Conservation (phyloP, 1,139 yeast genomes). For the Geotrichum citri-aurantii region DNA sequence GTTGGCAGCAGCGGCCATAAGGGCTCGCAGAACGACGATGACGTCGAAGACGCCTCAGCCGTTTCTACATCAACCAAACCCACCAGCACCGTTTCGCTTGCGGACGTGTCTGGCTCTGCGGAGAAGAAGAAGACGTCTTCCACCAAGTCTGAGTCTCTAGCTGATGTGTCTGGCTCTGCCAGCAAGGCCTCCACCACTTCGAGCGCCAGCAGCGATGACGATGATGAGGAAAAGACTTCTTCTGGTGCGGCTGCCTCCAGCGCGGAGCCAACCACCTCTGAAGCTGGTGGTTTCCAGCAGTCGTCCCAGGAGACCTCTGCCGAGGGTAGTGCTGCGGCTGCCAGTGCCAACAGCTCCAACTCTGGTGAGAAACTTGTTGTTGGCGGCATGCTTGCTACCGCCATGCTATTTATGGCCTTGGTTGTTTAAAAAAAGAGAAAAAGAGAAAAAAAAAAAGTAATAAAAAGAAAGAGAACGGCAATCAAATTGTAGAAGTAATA, state of each 20-base stretch:
- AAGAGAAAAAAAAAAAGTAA: too few species aligned
- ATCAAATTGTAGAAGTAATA: too few species aligned
- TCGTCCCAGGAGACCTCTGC: too few species aligned
- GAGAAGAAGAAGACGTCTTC: conserved; percentile 5
- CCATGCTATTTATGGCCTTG: not conserved
- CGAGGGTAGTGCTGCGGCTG: conserved; percentile 2
- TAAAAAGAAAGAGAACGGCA: too few species aligned
- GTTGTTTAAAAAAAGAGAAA: not conserved
- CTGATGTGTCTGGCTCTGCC: conserved; percentile 13
- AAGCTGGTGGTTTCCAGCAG: conserved; percentile 28
- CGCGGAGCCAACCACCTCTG: too few species aligned
- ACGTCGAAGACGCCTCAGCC: conserved; percentile 21
- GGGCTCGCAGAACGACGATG: conserved; percentile 20
- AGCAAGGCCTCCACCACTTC: conserved; percentile 14
- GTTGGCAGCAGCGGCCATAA: conserved; percentile 5
- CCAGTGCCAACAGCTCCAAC: conserved; percentile 2
- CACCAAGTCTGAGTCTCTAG: conserved; percentile 2
- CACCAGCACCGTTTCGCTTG: conserved; percentile 4
- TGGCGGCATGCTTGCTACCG: not conserved
- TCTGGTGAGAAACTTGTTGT: not conserved
- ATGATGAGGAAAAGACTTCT: conserved; percentile 15
- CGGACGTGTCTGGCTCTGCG: conserved; percentile 10
- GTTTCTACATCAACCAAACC: conserved; percentile 22
- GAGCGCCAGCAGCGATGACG: not conserved
- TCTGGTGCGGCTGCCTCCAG: conserved; percentile 14